phyloP scores from a whole-genome alignment of 805 yeast species.

The Cyberlindnera maritima region DNA sequence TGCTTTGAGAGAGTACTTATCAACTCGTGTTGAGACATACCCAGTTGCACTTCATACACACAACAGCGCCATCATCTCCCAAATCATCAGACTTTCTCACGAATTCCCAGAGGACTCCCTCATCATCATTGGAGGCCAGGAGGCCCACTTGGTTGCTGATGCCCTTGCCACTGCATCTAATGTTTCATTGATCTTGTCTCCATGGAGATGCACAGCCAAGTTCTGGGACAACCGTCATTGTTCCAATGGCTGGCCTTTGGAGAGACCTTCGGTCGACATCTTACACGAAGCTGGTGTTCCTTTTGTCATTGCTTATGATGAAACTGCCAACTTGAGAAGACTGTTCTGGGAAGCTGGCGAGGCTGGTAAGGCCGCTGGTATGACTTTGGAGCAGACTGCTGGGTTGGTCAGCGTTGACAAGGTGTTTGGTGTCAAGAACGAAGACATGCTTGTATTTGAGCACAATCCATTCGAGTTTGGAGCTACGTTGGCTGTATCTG shows the following conservation, averaged over 20 bases:
- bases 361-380: not conserved
- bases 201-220: conserved; percentile 11
- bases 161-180: conserved; percentile 1
- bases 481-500: conserved; percentile 2
- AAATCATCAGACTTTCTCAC: conserved; percentile 1
- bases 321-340: conserved; percentile 2
- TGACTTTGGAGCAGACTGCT: conserved; percentile 1
- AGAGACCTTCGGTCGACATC: conserved; percentile 9
- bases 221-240: conserved; percentile 12
- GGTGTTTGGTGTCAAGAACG: not conserved
- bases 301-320: conserved; percentile 8
- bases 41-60: conserved; percentile 9
- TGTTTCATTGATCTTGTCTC: conserved; percentile 4
- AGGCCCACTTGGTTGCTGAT: conserved; percentile 7
- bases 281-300: conserved; percentile 7
- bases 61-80: conserved; percentile 4
- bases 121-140: conserved; percentile 9
- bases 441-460: conserved; percentile 5
- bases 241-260: conserved; percentile 8
- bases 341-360: conserved; percentile 9
- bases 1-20: conserved; percentile 3
- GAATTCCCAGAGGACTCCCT: conserved; percentile 5
- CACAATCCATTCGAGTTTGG: conserved; percentile 10
- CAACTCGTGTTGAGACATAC: not conserved
- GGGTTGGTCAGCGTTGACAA: not conserved